Base-by-base conservation (phyloP, 1,284 basidiomycete genomes). In the Austroboletus novae-zelandiae region DNA sequence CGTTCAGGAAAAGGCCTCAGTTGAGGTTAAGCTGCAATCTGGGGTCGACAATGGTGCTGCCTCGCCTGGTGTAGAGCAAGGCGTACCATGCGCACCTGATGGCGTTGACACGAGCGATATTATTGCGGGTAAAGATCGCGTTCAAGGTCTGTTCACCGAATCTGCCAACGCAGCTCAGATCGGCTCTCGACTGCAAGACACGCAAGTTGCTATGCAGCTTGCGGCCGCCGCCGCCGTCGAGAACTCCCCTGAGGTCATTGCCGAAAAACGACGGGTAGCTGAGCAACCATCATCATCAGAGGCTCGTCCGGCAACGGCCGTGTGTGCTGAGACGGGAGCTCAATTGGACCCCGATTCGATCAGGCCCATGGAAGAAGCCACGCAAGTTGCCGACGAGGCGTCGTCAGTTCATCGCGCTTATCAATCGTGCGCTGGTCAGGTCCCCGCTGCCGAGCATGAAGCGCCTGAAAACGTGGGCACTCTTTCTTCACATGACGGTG, bases 11-110 rank as follows among this genome's bases (percentile, higher is more conserved):
- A 32, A 14, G 14, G 31, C 18, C 50, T 59, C 62, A 49, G 39
- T 52, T 39, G 62, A 62, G 58, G 43, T 39, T 54, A 40, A 30
- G 45, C 40, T 51, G 53, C 63, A 43, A 35, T 51, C 63, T 30
- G 45, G 48, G 37, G 45, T 4, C 9, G 15, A 11, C 37, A 35
- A 48, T 40, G 34, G 13, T 41, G 11, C 18, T 31, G 30, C 32
- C 55, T 34, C 27, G 20, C 18, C 32, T 53, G 40, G 31, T 40
- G 42, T 43, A 20, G 46, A 57, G 40, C 56, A 51, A 51, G 41
- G 47, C 39, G 40, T 30, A 34, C 34, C 41, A 27, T 41, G 11
- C 11, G 13, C 34, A 9, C 18, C n/a, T 31, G 52, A 45, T 32
- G 25, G 11, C n/a, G 44, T 40, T 32, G 23, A 37, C 36, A 9